A percentile compares a stretch with the other conserved stretches of the same genome.
Conservation (phyloP, 805 yeast genomes). For the Starmerella vitae region DNA sequence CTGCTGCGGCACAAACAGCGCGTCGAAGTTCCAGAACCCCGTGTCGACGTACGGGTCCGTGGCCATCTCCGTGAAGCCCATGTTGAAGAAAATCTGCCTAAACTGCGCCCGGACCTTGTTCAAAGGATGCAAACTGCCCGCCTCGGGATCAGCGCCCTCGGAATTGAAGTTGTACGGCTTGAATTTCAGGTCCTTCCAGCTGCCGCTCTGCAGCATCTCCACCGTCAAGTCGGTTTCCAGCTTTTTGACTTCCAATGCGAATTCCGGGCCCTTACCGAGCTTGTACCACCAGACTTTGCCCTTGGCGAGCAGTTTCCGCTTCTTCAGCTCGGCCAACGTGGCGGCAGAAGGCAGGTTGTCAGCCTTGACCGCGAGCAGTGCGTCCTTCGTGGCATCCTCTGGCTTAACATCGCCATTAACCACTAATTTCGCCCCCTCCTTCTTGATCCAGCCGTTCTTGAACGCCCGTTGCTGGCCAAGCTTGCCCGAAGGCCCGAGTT, state of each 20-base stretch:
- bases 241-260: conserved; percentile 64
- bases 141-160: conserved; percentile 71
- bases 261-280: conserved; percentile 70
- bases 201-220: conserved; percentile 74
- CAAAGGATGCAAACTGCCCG: conserved; percentile 95
- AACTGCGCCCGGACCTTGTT: conserved; percentile 95
- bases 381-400: conserved; percentile 54
- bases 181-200: conserved; percentile 74
- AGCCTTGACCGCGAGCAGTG: conserved; percentile 38
- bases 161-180: conserved; percentile 94
- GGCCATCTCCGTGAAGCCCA: conserved; percentile 99
- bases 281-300: conserved; percentile 62
- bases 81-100: conserved; percentile 89
- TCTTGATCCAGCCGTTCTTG: conserved; percentile 90
- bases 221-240: conserved; percentile 87
- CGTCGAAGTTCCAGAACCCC: conserved; percentile 98
- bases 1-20: conserved; percentile 94
- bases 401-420: conserved; percentile 39
- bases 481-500: conserved; percentile 71
- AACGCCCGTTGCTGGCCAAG: conserved; percentile 96
- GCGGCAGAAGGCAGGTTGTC: conserved; percentile 52
- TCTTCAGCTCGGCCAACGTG: conserved; percentile 73
- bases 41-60: conserved; percentile 95
- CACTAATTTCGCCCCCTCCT: conserved; percentile 69
- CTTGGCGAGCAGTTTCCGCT: conserved; percentile 71